Base-by-base conservation (phyloP, 371 early-diverging fungal genomes). In the Vairimorpha apis region DNA sequence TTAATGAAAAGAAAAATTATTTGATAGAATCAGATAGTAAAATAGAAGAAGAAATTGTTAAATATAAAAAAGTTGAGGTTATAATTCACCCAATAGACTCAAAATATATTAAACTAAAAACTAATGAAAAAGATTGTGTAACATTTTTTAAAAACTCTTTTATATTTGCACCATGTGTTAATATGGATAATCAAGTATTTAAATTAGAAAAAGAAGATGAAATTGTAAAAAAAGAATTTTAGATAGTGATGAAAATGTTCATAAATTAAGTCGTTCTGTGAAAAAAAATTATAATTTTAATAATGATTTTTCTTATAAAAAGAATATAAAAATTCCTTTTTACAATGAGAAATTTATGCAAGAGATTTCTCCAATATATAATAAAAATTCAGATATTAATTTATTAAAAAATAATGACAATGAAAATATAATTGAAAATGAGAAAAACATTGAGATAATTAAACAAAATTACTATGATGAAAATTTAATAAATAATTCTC, bases 81-180 rank as follows among this genome's bases (percentile, higher is more conserved):
- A n/a, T 25, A 14, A 43, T 71, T 10, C 38, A 45, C 2, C 41
- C 56, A 21, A 13, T 64, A 2, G 37, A 64, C 41, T 21, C 49
- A 1, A 51, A 67, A n/a, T 58, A 60, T 35, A 75, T 72, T 14
- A 64, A 41, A 53, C 58, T 77, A 16, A 60, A 56, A 55, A 66
- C 51, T 14, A 32, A 56, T 23, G 66, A 56, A 10, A 53, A 71
- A 37, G 14, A 43, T 25, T 78, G 78, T 67, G 65, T 78, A 21
- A 74, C 78, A 18, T 78, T 66, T 45, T 71, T 66, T 21, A 68
- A 78, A 16, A 59, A 65, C 25, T 58, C 56, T 21, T 78, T 78
- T 65, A 53, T 78, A 13, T 69, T 78, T 35, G 56, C 70, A 63
- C 62, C 62, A 27, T 78, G 78, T 33, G 32, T 63, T 10, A 44